Conservation (phyloP, 805 yeast species). For the Yamadazyma phyllophila region DNA sequence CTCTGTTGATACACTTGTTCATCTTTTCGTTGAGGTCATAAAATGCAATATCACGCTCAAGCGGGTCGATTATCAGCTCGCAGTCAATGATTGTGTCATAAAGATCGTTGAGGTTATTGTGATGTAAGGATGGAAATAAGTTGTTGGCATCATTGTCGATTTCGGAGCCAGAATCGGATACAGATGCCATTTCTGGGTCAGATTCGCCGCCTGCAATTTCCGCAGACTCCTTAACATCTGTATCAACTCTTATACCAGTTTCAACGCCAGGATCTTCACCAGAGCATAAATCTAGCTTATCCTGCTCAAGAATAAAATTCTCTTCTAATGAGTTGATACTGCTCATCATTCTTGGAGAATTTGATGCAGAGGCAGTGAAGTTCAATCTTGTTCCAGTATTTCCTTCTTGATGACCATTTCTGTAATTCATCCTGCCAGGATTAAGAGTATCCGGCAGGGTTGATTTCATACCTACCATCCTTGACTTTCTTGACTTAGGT, state of each 20-base stretch:
- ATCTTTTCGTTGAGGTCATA: constrained; percentile 32
- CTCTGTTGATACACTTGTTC: constrained; percentile 29
- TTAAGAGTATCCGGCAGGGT: neutral
- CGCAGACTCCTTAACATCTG: constrained; percentile 25
- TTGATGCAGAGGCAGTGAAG: constrained; percentile 35
- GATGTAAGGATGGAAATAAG: constrained; percentile 8
- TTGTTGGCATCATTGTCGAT: constrained; percentile 6
- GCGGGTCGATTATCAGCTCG: constrained; percentile 30
- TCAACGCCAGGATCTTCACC: constrained; percentile 21
- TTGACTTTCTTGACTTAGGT: constrained; percentile 31
- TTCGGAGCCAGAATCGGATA: constrained; percentile 17
- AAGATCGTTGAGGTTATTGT: constrained; percentile 23
- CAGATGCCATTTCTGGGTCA: constrained; percentile 17
- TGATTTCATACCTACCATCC: neutral
- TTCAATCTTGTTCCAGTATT: constrained; percentile 14
- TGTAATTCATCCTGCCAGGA: neutral
- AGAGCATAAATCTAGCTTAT: constrained; percentile 31
- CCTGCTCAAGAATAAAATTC: constrained; percentile 30
- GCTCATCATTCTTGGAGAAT: constrained; percentile 39
- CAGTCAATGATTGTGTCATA: constrained; percentile 34
- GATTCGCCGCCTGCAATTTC: constrained; percentile 25
- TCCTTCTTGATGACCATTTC: neutral
- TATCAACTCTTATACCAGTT: constrained; percentile 26
- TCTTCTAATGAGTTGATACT: constrained; percentile 31
- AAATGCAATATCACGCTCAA: constrained; percentile 31